phyloP scores from a whole-genome alignment of 2,329 filamentous ascomycete species.

The Sporothrix sp. region DNA sequence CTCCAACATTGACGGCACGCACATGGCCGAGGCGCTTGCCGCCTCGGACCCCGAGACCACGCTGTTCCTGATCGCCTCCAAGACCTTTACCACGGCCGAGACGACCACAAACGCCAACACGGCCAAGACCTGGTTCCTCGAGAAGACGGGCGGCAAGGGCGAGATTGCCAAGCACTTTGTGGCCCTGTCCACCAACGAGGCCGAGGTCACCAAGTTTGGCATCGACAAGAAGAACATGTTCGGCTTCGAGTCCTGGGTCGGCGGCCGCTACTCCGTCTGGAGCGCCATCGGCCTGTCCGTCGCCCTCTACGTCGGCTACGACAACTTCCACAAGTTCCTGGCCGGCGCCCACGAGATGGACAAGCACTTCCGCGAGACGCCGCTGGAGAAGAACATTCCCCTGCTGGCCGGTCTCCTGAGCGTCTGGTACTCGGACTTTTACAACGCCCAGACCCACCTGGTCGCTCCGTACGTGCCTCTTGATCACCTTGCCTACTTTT shows the following conservation, averaged over 20 bases:
- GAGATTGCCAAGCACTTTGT: constrained; percentile 99
- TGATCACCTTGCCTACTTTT: neutral
- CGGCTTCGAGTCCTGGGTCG: constrained; percentile 96
- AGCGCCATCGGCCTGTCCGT: constrained; percentile 95
- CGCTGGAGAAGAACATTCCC: constrained; percentile 90
- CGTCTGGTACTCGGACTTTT: constrained; percentile 99
- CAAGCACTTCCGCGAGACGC: constrained; percentile 89
- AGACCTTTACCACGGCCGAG: constrained; percentile 98
- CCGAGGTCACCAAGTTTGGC: constrained; percentile 94
- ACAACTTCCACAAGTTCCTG: constrained; percentile 96
- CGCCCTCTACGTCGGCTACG: constrained; percentile 86
- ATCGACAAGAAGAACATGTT: constrained; percentile 99
- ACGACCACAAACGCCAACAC: constrained; percentile 95
- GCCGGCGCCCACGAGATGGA: constrained; percentile 95
- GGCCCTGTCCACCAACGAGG: constrained; percentile 89
- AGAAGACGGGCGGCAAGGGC: constrained; percentile 63
- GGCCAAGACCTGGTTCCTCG: constrained; percentile 93
- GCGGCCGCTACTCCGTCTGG: constrained; percentile 97
- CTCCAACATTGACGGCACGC: constrained; percentile 98
- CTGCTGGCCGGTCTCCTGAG: constrained; percentile 84
- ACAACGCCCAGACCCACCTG: constrained; percentile 93
- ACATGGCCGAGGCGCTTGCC: constrained; percentile 87
- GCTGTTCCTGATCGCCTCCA: constrained; percentile 96
- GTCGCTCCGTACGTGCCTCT: constrained; percentile 70
- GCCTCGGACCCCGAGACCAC: constrained; percentile 91